phyloP scores from a whole-genome alignment of 371 early-diverging fungal species.

The Choanephora cucurbitarum region DNA sequence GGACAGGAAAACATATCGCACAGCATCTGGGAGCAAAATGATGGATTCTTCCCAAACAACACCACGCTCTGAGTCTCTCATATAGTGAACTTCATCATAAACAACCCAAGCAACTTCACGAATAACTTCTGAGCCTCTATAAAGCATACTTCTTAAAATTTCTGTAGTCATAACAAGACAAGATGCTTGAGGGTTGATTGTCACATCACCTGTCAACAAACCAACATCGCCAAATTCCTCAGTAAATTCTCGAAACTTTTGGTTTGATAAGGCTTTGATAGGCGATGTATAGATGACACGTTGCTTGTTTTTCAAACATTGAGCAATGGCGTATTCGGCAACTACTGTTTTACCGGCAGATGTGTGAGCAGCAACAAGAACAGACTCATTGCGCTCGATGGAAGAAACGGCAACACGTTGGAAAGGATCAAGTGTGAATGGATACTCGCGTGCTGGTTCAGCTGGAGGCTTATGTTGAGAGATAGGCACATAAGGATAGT shows the following conservation, averaged over 20 bases:
- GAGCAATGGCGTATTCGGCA: conserved; percentile 99
- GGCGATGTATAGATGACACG: conserved; percentile 99
- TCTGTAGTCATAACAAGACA: conserved; percentile 99
- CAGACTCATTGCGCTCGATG: conserved; percentile 96
- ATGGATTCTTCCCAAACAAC: conserved; percentile 99
- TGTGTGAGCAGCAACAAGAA: conserved; percentile 99
- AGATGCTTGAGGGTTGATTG: conserved; percentile 96
- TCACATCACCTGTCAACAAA: conserved; percentile 99
- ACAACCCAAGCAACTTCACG: conserved; percentile 99
- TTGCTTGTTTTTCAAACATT: conserved; percentile 91
- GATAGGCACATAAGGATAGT: conserved; percentile 86
- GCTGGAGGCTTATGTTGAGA: conserved; percentile 80
- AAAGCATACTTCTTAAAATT: conserved; percentile 99
- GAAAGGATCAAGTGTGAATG: conserved; percentile 98
- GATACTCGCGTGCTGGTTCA: conserved; percentile 88
- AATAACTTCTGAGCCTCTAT: conserved; percentile 97
- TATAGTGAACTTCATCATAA: conserved; percentile 99
- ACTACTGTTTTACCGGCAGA: conserved; percentile 99
- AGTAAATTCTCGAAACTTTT: conserved; percentile 98
- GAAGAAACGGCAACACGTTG: conserved; percentile 91
- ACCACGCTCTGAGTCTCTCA: conserved; percentile 97
- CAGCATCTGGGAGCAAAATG: conserved; percentile 94
- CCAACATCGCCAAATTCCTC: conserved; percentile 99
- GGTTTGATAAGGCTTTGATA: conserved; percentile 99
- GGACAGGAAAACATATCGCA: conserved; percentile 97